Evolutionary conservation across 164 flowering plant genomes (phyloP), one percentile per base, ranked within the genome.

Genomic region (Saururus chinensis): DNA sequence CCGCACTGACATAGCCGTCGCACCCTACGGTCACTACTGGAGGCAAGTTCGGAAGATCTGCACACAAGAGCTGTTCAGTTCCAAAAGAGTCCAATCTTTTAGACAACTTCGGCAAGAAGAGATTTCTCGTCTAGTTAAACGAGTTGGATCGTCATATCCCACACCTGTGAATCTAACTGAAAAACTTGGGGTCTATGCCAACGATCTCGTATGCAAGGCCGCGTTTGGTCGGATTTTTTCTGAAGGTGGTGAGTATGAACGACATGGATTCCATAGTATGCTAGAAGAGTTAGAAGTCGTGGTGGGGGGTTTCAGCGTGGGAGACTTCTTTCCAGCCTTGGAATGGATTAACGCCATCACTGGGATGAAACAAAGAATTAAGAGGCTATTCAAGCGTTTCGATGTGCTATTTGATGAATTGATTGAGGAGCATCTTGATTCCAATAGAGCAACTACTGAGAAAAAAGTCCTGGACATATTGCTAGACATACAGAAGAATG

Each of bases 41-140:
- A 70, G 80, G 1, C 71, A 66, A 22, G 42, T 76, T 64, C 68
- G 80, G 9, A 76, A 72, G 52, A 2, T 74, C 26, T 79, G 78
- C 68, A 71, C 76, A 12, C 57, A 73, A 12, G 66, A 76, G 57
- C 40, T 78, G 66, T 75, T 75, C 10, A 73, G 77, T 51, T 63
- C 66, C 26, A 84, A 70, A 56, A 40, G 80, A 48, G 84, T 83
- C 19, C 76, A 82, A 22, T 73, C 83, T 1, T 80, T 9, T 51
- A 45, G 75, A 58, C 56, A 22, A 12, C 70, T 81, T 4, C 70
- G 89, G 55, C 77, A 79, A 68, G 81, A 83, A 59, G 86, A 87
- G 73, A 80, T 72, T 14, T 72, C 69, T 23, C 68, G 68, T 6
- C 7, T 81, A 52, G 68, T 51, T 48, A 53, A 21, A 37, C 25